Base-by-base conservation (phyloP, 2,329 filamentous ascomycete species). In the Alternaria metachromatica region DNA sequence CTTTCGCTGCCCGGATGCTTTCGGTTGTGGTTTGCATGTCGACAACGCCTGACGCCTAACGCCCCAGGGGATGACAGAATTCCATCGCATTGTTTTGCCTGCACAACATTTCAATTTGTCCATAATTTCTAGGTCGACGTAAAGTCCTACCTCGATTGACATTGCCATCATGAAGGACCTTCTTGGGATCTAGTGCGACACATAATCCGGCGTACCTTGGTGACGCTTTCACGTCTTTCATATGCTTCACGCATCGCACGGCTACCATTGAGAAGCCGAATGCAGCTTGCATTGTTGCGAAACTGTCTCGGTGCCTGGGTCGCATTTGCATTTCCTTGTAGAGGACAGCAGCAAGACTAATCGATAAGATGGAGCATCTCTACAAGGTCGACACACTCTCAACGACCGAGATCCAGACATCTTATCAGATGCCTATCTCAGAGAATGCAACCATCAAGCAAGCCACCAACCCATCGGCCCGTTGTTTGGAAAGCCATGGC, bases 401-500 rank as follows among this genome's bases (percentile, higher is more conserved):
- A 7, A 23, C 28, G 28, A 28, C 20, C 23, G 5, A 28, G 37
- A 41, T 8, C 9, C 6, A 9, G 23, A 37, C 7, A 20, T 20
- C 20, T 21, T 20, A 37, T 18, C n/a, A 55, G 33, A 55, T 11
- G 21, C 33, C 10, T 20, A 26, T 26, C 21, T 44, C 18, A 15
- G 21, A 12, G 15, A 25, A 18, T 44, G 15, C 23, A 55, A 23
- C 18, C 53, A n/a, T 55, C 33, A 26, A 44, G 41, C 33, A 28
- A 54, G 48, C 37, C 46, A 49, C 50, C 25, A 55, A 23, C 62
- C 13, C 53, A 50, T 41, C 51, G 44, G 58, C 37, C 56, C 43
- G 62, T 55, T 58, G 67, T 70, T 68, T 70, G 44, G 55, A 46
- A 61, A 28, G 37, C 50, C 45, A 33, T 44, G 30, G 56, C 53